Percentiles rank a stretch among this genome's conserved stretches.
Conservation (phyloP, 192 early-diverging fungal genomes). For the Podila clonocystis region DNA sequence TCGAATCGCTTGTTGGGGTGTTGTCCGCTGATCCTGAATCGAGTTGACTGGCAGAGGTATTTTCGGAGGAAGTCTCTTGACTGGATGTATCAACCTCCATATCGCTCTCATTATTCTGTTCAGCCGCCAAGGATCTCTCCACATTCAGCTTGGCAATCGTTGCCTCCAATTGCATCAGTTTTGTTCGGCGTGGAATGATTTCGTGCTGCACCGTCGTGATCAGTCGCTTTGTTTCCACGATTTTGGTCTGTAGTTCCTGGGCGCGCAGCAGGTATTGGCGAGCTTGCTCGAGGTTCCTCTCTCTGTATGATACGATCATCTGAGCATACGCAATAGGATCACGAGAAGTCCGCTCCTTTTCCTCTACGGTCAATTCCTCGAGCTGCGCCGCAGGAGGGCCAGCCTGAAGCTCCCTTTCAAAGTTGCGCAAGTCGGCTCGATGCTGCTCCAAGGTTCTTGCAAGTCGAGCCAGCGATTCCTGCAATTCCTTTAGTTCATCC, state of each 20-base stretch:
- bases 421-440: constrained; percentile 9
- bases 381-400: not conserved
- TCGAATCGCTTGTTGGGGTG: no score
- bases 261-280: not conserved
- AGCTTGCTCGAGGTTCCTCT: not conserved
- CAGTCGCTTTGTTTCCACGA: not conserved
- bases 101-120: no score
- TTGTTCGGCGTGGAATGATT: constrained; percentile 1
- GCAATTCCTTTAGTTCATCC: not conserved
- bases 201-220: not conserved
- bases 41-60: no score
- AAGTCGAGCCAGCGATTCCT: constrained; percentile 4
- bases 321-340: constrained; percentile 1
- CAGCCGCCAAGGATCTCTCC: not conserved
- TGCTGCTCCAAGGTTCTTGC: constrained; percentile 17
- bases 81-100: no score
- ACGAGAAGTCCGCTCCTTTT: not conserved
- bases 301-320: not conserved
- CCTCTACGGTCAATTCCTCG: not conserved
- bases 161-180: not conserved
- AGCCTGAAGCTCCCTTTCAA: constrained; percentile 4
- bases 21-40: no score
- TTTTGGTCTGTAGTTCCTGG: not conserved
- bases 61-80: no score
- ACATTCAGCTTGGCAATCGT: not conserved